phyloP scores from a whole-genome alignment of 2,329 filamentous ascomycete genomes.

The Verticillium zaregamsianum region DNA sequence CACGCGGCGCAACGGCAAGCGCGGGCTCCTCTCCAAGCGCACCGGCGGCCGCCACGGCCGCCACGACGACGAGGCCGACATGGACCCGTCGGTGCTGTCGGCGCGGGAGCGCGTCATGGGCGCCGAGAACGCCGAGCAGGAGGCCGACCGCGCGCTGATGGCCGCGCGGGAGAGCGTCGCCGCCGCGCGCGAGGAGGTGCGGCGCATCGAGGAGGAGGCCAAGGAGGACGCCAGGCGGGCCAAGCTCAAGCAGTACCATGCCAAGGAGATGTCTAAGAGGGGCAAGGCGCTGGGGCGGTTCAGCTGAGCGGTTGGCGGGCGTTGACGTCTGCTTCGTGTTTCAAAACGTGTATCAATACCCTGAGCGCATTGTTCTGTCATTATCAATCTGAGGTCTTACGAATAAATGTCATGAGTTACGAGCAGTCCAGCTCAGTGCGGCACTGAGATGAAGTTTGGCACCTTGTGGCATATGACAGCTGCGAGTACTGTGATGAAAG shows the following conservation, averaged over 20 bases:
- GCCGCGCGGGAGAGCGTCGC: conserved; percentile 54
- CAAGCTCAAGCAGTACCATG: conserved; percentile 65
- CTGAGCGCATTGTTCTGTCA: too few relatives aligned
- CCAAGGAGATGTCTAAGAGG: conserved; percentile 61
- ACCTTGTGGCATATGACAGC: too few relatives aligned
- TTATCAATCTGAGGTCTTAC: too few relatives aligned
- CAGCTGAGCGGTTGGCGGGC: neutral
- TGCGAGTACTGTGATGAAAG: too few relatives aligned
- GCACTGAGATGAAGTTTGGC: too few relatives aligned
- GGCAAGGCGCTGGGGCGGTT: conserved; percentile 62
- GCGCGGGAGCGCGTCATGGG: conserved; percentile 58
- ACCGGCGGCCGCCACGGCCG: conserved; percentile 24
- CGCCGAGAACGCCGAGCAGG: conserved; percentile 60
- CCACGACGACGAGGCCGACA: conserved; percentile 27
- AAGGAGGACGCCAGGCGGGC: conserved; percentile 60
- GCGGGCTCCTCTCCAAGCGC: conserved; percentile 39
- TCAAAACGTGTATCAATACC: too few relatives aligned
- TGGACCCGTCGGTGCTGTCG: conserved; percentile 59
- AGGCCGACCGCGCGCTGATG: conserved; percentile 60
- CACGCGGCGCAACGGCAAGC: conserved; percentile 23
- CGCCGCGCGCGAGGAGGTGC: conserved; percentile 61
- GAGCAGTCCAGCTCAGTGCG: too few relatives aligned
- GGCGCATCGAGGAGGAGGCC: conserved; percentile 60
- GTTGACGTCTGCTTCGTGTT: neutral
- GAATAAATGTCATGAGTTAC: too few relatives aligned